These are phyloP conservation scores for Dichomitus squalens DNA, from an alignment of 1,284 basidiomycete species.

Conservation along the genomic window DNA sequence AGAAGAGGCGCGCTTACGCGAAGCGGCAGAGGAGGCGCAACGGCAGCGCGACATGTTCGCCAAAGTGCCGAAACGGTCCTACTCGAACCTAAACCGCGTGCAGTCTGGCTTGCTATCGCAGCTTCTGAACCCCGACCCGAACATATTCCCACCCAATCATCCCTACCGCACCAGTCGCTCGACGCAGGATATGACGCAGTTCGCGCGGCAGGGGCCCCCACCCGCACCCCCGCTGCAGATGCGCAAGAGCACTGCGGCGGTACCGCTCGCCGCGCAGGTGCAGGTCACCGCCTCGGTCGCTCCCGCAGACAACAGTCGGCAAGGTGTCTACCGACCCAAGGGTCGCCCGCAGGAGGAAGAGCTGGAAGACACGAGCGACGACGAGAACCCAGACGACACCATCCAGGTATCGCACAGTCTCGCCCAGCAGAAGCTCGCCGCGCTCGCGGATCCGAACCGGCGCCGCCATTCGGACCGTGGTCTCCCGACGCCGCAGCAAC, in stretches of 20 bases:
- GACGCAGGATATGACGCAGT: conserved; percentile 47
- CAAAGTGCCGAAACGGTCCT: conserved; percentile 71
- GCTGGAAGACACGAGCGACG: conserved; percentile 68
- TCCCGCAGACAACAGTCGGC: conserved; percentile 13
- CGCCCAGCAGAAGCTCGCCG: conserved; percentile 62
- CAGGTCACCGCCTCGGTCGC: conserved; percentile 47
- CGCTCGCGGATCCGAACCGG: conserved; percentile 45
- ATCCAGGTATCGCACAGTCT: conserved; percentile 61
- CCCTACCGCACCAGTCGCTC: conserved; percentile 57
- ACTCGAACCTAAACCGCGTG: conserved; percentile 58
- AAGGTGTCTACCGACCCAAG: conserved; percentile 55
- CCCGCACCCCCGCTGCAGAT: conserved; percentile 50
- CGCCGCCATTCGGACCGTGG: conserved; percentile 34
- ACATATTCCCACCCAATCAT: conserved; percentile 58
- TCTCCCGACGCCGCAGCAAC: conserved; percentile 23
- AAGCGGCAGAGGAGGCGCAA: conserved; percentile 63
- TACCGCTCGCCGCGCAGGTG: conserved; percentile 63
- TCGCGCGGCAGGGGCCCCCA: conserved; percentile 15
- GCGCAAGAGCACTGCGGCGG: conserved; percentile 67
- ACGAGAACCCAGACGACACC: conserved; percentile 46
- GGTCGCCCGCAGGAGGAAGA: conserved; percentile 69
- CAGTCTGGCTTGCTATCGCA: conserved; percentile 63
- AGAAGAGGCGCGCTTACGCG: conserved; percentile 39
- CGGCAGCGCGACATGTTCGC: conserved; percentile 76
- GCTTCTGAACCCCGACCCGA: conserved; percentile 70